Conservation (phyloP, 805 yeast species). For the Monosporozyma solicola region DNA sequence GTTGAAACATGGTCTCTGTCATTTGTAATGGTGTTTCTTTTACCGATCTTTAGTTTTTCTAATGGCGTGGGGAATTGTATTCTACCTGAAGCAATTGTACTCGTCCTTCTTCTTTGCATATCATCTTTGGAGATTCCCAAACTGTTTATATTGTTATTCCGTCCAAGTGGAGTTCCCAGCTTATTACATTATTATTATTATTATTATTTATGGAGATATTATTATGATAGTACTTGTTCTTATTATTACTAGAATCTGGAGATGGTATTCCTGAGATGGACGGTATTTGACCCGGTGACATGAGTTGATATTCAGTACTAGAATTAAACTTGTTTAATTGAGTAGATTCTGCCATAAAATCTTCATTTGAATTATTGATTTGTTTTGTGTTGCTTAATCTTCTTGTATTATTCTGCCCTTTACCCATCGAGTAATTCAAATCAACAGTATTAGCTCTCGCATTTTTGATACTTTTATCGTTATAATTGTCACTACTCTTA, state of each 20-base stretch:
- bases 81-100: background rate
- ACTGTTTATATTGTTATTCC: background rate
- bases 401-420: background rate
- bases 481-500: background rate
- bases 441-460: background rate
- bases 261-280: background rate
- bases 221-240: background rate
- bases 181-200: background rate
- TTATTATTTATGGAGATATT: background rate
- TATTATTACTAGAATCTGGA: background rate
- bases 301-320: background rate
- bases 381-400: background rate
- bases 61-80: slow-evolving; percentile 18
- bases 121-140: background rate
- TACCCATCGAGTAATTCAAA: background rate
- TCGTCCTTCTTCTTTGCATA: slow-evolving; percentile 8
- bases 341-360: slow-evolving; percentile 12
- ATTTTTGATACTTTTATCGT: background rate
- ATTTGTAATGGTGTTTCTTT: slow-evolving; percentile 16
- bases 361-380: background rate
- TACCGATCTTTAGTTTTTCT: slow-evolving; percentile 17
- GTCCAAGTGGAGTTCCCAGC: background rate
- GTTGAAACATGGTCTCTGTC: background rate
- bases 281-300: background rate
- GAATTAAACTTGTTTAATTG: slow-evolving; percentile 5